Evolutionary conservation across 2,329 filamentous ascomycete species (phyloP).

Genomic region (Neoarthrinium moseri): DNA sequence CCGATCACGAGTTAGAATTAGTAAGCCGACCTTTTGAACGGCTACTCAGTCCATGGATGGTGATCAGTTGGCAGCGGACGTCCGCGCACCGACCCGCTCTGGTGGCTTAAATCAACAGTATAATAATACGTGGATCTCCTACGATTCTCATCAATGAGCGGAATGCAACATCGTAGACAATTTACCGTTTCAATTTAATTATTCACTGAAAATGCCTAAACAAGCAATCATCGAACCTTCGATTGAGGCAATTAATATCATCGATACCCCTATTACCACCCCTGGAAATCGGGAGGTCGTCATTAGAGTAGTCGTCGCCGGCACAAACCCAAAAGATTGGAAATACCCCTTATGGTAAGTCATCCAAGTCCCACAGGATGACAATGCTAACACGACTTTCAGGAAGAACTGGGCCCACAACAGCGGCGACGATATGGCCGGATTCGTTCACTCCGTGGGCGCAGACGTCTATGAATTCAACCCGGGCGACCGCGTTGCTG

Average conservation of each 20-base stretch:
- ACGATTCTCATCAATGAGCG: neutral
- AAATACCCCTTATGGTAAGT: conserved; percentile 24
- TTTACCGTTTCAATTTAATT: neutral
- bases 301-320: conserved; percentile 40
- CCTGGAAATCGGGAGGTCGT: conserved; percentile 36
- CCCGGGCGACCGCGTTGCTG: conserved; percentile 24
- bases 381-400: conserved; percentile 20
- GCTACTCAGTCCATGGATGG: no score
- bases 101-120: no score
- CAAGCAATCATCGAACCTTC: conserved; percentile 32
- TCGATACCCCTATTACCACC: conserved; percentile 38
- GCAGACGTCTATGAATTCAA: conserved; percentile 56
- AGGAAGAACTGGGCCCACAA: conserved; percentile 30
- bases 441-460: conserved; percentile 53
- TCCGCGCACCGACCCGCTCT: no score
- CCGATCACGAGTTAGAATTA: no score
- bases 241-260: conserved; percentile 34
- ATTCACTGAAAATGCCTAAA: conserved; percentile 23
- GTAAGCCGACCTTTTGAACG: no score
- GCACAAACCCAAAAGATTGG: conserved; percentile 49
- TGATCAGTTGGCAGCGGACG: no score
- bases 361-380: conserved; percentile 9
- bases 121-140: no score
- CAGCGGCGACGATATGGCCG: conserved; percentile 56
- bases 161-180: neutral